Conservation (phyloP, 2,329 filamentous ascomycete genomes). For the Amesomyces nigricolor region DNA sequence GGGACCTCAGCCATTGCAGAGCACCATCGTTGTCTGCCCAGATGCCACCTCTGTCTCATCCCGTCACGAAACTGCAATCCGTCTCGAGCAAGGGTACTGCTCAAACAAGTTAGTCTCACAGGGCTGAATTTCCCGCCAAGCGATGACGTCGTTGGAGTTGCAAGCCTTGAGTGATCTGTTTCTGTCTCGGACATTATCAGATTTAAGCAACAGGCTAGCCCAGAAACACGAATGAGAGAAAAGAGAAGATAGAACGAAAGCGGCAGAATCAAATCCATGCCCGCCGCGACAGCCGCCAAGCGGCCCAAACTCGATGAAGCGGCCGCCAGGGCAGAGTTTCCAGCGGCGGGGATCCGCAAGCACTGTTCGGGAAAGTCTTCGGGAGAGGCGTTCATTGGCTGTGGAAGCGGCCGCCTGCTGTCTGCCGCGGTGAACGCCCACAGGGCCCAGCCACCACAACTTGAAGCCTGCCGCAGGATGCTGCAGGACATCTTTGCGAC, state of each 20-base stretch:
- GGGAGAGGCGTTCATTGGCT: not conserved
- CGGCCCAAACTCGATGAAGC: too few relatives aligned
- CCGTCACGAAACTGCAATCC: too few relatives aligned
- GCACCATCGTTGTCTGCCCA: too few relatives aligned
- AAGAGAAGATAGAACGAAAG: too few relatives aligned
- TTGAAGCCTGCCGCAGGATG: not conserved
- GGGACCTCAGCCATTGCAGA: too few relatives aligned
- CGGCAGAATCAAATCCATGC: too few relatives aligned
- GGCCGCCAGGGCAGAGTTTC: not conserved
- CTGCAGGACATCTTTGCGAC: not conserved
- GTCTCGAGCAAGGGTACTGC: not conserved
- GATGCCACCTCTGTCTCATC: too few relatives aligned
- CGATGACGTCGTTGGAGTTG: conserved; percentile 11
- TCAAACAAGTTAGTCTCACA: conserved; percentile 10
- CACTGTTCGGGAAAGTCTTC: not conserved
- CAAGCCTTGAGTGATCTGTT: not conserved
- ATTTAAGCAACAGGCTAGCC: too few relatives aligned
- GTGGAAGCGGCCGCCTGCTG: conserved; percentile 2
- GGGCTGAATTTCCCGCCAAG: conserved; percentile 9
- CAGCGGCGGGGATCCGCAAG: not conserved
- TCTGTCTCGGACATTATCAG: too few relatives aligned
- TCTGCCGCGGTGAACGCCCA: not conserved
- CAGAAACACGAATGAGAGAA: too few relatives aligned
- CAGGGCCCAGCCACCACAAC: not conserved
- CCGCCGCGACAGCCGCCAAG: too few relatives aligned